A percentile compares a stretch with the other conserved stretches of the same genome.
phyloP scores from a whole-genome alignment of 2,329 filamentous ascomycete species.

The Kalaharituber pfeilii region DNA sequence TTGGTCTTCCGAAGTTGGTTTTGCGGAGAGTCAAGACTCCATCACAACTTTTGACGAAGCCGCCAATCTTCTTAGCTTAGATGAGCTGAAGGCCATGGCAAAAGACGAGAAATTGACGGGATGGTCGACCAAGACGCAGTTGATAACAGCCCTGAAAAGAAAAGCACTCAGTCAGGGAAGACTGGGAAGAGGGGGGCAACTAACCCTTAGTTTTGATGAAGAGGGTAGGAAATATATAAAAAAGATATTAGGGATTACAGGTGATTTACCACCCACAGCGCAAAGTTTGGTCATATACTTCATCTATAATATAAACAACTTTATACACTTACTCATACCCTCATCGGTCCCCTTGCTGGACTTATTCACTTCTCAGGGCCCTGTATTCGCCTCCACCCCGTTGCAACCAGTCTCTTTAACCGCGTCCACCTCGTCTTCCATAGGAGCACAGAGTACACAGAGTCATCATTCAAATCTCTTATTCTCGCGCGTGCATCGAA shows the following conservation, averaged over 20 bases:
- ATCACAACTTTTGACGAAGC: slow-evolving; percentile 72
- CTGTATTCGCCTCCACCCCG: slow-evolving; percentile 61
- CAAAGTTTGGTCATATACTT: too few relatives aligned
- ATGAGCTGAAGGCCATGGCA: slow-evolving; percentile 69
- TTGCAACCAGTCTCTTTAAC: slow-evolving; percentile 67
- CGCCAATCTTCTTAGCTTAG: slow-evolving; percentile 60
- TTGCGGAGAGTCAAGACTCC: slow-evolving; percentile 59
- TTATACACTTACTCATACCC: not conserved
- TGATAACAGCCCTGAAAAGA: slow-evolving; percentile 33
- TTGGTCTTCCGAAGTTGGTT: slow-evolving; percentile 36
- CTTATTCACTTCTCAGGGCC: slow-evolving; percentile 47
- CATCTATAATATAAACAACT: not conserved
- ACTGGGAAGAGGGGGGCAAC: slow-evolving; percentile 14
- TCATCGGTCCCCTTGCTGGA: slow-evolving; percentile 2
- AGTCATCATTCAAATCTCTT: slow-evolving; percentile 87
- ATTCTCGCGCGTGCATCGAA: slow-evolving; percentile 81
- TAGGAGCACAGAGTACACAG: slow-evolving; percentile 88
- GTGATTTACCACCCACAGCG: slow-evolving; percentile 3
- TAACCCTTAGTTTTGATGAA: slow-evolving; percentile 16
- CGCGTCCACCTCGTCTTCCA: slow-evolving; percentile 93
- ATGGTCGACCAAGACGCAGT: slow-evolving; percentile 63
- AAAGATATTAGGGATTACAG: slow-evolving; percentile 20
- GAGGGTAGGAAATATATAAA: slow-evolving; percentile 17
- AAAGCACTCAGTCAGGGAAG: slow-evolving; percentile 17
- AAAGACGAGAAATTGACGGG: slow-evolving; percentile 77